Evolutionary conservation across 2,329 filamentous ascomycete species (phyloP), one percentile per base, ranked within the genome.

Genomic region (Salinomyces thailandicus): DNA sequence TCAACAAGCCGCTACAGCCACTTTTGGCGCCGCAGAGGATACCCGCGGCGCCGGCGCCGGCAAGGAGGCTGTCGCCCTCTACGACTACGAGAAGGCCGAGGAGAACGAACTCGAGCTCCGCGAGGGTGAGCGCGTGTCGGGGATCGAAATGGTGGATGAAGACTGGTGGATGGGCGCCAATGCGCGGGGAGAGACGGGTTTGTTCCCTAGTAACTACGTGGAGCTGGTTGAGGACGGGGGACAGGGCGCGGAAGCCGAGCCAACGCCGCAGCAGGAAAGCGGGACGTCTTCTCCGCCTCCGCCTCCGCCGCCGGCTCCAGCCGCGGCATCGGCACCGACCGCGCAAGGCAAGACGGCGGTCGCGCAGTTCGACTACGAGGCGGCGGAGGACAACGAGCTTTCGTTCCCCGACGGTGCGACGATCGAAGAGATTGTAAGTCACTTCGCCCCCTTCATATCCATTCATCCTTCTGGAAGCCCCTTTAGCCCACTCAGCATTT

Each of bases 161-260:
- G 89, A 98, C 58, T 98, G 91, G 91, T 98, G 91, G 91, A 82
- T 94, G 74, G 91, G 93, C 29, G 84, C 81, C 48, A 98, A 96
- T 65, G 66, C 72, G 15, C 71, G 69, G 43, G 91, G 91, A 50
- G 85, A 95, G 61, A 79, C 71, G 40, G 91, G 91, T 32, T 70
- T 98, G 22, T 96, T 98, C 71, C 91, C 91, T 4, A 91, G 85
- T 66, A 96, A 95, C 68, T 98, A 98, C 49, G 89, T 98, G 36
- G 86, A 94, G 59, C 61, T 94, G 15, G 69, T 91, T 22, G 79
- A 81, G 24, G 60, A 58, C 22, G 55, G 49, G 27, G 58, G 26
- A 50, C 9, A n/a, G 2, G 22, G 2, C n/a, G 22, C 9, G 22
- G 4, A 2, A 3, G 22, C 22, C n/a, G 22, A 8, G 22, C n/a